These are phyloP conservation scores for Kalanchoe fedtschenkoi DNA, from an alignment of 164 flowering plant species.

Conservation along the genomic window DNA sequence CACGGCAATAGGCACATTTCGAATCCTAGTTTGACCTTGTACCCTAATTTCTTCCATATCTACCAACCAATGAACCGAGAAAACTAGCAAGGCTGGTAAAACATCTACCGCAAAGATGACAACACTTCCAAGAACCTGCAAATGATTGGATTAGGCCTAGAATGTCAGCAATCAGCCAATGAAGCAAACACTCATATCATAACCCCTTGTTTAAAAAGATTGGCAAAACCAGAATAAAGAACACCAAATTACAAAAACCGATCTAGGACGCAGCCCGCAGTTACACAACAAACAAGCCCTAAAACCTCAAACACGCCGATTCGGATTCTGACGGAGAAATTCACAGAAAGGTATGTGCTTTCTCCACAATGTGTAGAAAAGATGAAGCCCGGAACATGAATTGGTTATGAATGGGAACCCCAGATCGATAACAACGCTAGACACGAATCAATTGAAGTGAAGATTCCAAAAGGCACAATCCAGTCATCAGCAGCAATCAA, in stretches of 20 bases:
- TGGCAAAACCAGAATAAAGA: no score
- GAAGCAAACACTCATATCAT: not conserved
- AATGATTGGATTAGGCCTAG: not conserved
- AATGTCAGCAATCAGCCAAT: not conserved
- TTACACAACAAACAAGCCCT: not conserved
- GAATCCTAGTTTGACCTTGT: conserved; percentile 65
- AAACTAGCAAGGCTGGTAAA: conserved; percentile 6
- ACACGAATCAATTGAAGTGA: not conserved
- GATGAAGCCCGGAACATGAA: not conserved
- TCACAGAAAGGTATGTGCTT: not conserved
- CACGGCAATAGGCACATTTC: conserved; percentile 93
- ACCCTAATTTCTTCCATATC: conserved; percentile 33
- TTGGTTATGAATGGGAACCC: not conserved
- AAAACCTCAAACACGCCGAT: not conserved
- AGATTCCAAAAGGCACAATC: no score
- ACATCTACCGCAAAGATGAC: not conserved
- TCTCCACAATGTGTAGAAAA: not conserved
- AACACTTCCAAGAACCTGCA: not conserved
- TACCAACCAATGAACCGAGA: not conserved
- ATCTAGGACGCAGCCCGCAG: no score
- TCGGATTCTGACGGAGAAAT: not conserved
- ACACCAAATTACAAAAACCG: no score
- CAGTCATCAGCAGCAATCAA: no score
- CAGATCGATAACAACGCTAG: not conserved
- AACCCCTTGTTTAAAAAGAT: no score